Evolutionary conservation across 179 eudicot species (phyloP), one percentile per base, ranked within the genome.

Genomic region (Pouteria campechiana): DNA sequence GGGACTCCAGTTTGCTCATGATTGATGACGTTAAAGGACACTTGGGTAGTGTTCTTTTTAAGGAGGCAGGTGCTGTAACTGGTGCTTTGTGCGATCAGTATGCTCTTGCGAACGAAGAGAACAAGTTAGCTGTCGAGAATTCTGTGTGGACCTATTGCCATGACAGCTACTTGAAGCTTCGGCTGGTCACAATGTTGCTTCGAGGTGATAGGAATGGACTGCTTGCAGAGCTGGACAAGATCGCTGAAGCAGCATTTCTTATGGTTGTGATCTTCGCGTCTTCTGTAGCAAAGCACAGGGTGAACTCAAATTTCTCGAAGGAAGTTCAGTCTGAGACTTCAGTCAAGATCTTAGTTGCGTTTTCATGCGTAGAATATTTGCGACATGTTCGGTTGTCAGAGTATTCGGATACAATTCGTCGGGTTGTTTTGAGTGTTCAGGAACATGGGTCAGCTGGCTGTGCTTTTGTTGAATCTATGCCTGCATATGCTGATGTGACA

Each of bases 291-390:
- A 92, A 83, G 55, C 76, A 73, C 49, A 82, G 69, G 50, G 37
- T 79, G 29, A 55, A 56, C 57, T 42, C 76, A 22, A 67, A 64
- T 41, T 25, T 57, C 34, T 28, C 76, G 41, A 58, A 18, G 48
- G 78, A 74, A 54, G 51, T 40, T 57, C 80, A 69, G 58, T 38
- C 70, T 46, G 58, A 67, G 33, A 59, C 60, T 38, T 79, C 92
- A 11, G 78, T 86, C 2, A 74, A 65, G 42, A 79, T 90, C 49
- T 55, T 92, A 70, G 61, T 74, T 40, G 67, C 94, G 19, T 80
- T 92, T 60, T 87, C 99, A 44, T 90, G 96, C 55, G 59, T 90
- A 69, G 98, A 86, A 55, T 77, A 82, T 67, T 86, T 90, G 38
- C 81, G 98, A 18, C 76, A 88, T 44, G 71, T 86, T 61, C 73